phyloP scores from a whole-genome alignment of 2,329 filamentous ascomycete genomes.

The Didymella segeticola region DNA sequence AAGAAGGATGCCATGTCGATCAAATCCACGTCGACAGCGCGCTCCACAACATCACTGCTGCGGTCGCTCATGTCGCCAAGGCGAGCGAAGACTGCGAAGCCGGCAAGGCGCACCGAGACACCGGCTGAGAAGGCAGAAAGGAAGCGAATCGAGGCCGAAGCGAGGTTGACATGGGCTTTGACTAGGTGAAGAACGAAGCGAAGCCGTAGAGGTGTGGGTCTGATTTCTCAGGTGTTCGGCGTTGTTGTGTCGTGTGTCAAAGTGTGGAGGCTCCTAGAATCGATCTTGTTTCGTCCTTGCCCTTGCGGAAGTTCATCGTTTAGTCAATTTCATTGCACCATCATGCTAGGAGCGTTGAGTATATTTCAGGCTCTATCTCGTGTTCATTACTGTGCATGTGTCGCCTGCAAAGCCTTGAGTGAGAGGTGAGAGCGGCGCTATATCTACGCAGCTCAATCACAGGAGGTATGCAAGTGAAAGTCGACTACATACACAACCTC shows the following conservation, averaged over 20 bases:
- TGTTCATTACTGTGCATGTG: background rate
- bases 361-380: background rate
- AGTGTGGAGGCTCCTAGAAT: background rate
- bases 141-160: constrained; percentile 25
- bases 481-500: too few relatives aligned
- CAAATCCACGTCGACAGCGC: constrained; percentile 32
- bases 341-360: too few relatives aligned
- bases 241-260: background rate
- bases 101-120: constrained; percentile 4
- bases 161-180: constrained; percentile 20
- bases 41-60: constrained; percentile 33
- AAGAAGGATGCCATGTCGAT: constrained; percentile 27
- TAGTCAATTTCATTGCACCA: background rate
- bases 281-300: background rate
- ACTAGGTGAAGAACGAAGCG: background rate
- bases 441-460: too few relatives aligned
- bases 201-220: too few relatives aligned
- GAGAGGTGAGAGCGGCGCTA: too few relatives aligned
- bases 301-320: background rate
- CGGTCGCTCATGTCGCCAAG: constrained; percentile 29
- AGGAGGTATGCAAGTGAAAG: too few relatives aligned
- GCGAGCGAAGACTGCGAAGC: constrained; percentile 1
- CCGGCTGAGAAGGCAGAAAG: constrained; percentile 21
- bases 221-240: background rate
- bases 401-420: too few relatives aligned